Conservation (phyloP, 805 yeast genomes). For the Suhomyces sp. region DNA sequence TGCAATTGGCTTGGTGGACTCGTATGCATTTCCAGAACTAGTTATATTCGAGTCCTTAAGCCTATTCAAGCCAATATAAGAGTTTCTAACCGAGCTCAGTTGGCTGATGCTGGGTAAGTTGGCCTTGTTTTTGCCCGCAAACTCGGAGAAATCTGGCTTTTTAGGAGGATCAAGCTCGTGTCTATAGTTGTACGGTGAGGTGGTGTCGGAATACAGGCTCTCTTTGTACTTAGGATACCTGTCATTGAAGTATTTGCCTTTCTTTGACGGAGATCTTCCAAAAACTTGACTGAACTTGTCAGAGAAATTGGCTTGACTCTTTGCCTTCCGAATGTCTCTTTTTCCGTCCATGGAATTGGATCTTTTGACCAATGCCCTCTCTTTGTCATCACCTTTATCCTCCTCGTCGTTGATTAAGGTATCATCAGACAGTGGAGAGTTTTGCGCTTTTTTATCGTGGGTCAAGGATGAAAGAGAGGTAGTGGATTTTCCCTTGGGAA, state of each 20-base stretch:
- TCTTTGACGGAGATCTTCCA: background rate
- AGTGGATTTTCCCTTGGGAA: conserved; percentile 18
- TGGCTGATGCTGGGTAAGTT: conserved; percentile 33
- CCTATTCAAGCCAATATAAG: conserved; percentile 38
- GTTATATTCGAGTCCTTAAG: conserved; percentile 25
- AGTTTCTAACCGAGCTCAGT: conserved; percentile 27
- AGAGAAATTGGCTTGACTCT: conserved; percentile 33
- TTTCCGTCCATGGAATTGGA: conserved; percentile 2
- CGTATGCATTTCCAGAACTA: background rate
- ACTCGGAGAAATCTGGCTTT: background rate
- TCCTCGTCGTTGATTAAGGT: conserved; percentile 14
- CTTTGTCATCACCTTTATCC: background rate
- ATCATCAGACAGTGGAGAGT: conserved; percentile 8
- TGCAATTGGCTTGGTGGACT: background rate
- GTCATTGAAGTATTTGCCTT: conserved; percentile 14
- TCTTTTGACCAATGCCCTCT: background rate
- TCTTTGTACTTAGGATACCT: conserved; percentile 19
- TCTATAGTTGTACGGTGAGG: background rate
- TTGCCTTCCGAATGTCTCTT: conserved; percentile 27
- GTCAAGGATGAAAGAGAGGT: conserved; percentile 16
- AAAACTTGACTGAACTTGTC: background rate
- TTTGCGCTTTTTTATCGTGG: background rate
- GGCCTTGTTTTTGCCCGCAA: conserved; percentile 18
- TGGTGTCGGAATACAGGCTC: conserved; percentile 26
- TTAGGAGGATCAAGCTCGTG: background rate